Evolutionary conservation across 129 eudicot genomes (phyloP), one percentile per base, ranked within the genome.

Genomic region (Oenanthe sinensis): DNA sequence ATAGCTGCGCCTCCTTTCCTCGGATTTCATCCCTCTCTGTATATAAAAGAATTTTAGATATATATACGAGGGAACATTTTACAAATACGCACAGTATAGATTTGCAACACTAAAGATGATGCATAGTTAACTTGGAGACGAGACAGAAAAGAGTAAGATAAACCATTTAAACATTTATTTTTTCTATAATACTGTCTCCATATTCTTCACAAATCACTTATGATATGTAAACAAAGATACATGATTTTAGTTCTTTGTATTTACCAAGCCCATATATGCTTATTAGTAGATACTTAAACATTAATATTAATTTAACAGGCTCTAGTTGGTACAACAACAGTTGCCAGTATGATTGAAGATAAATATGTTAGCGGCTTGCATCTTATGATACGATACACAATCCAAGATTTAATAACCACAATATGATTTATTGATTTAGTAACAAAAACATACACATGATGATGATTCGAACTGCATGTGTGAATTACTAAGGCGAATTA

Each of bases 1-100:
- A 76, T 92, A 96, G 75, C 88, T 96, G 47, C 81, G 84, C 89
- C 91, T 90, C 82, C 97, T 90, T 77, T 90, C 91, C 80, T 84
- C 78, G 13, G 92, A 33, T 60, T 49, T 96, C 99, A 96, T 96
- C 81, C 97, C 99, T 75, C 88, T 89, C 99, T 96, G 77, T 70
- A 83, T 39, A 69, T 68, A n/a, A 14, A 65, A 30, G 6, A 13
- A 28, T 49, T 22, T 20, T 30, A 75, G 2, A 75, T 11, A 68
- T 13, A 68, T 67, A n/a, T 19, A 7, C 4, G n/a, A 68, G 73
- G 33, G 15, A 3, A 60, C 33, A 39, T 39, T 39, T n/a, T 63
- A 26, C 39, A 63, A 6, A 26, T 3, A 28, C 71, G 30, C 40
- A 65, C 4, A 30, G 30, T 0, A 58, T 24, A n/a, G 11, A 50